Evolutionary conservation across 2,329 filamentous ascomycete genomes (phyloP).

Genomic region (Biscogniauxia mediterranea): DNA sequence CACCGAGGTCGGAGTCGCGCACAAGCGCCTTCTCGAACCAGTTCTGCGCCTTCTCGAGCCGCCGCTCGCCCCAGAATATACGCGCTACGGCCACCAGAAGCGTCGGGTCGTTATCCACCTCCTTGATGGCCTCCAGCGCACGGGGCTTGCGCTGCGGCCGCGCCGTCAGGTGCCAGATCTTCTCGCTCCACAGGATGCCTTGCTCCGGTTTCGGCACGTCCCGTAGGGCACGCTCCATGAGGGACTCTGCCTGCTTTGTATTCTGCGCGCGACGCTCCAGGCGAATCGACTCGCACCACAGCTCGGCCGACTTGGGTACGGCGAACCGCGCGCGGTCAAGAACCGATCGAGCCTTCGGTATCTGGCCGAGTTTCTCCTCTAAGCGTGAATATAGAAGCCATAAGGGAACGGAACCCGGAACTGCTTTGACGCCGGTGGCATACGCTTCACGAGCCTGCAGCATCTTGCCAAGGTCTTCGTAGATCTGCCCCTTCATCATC

Average conservation of each 20-base stretch:
- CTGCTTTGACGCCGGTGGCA: slow-evolving; percentile 81
- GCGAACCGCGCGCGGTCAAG: slow-evolving; percentile 88
- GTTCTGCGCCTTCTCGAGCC: slow-evolving; percentile 87
- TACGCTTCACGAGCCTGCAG: slow-evolving; percentile 89
- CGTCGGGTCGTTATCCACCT: slow-evolving; percentile 86
- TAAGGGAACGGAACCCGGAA: slow-evolving; percentile 77
- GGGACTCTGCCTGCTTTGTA: slow-evolving; percentile 75
- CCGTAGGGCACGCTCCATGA: slow-evolving; percentile 92
- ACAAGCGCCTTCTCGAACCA: slow-evolving; percentile 98
- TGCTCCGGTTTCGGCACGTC: slow-evolving; percentile 73
- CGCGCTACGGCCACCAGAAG: slow-evolving; percentile 90
- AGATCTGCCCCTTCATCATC: slow-evolving; percentile 99
- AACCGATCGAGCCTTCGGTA: slow-evolving; percentile 90
- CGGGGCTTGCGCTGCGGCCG: slow-evolving; percentile 90
- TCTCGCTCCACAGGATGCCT: slow-evolving; percentile 87
- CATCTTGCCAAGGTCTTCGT: slow-evolving; percentile 76
- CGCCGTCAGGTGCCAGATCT: slow-evolving; percentile 90
- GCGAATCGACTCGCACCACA: slow-evolving; percentile 93
- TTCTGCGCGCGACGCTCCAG: slow-evolving; percentile 88
- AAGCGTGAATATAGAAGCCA: slow-evolving; percentile 88
- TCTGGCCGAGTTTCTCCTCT: slow-evolving; percentile 78
- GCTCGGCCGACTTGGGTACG: slow-evolving; percentile 76
- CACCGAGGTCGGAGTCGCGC: slow-evolving; percentile 80
- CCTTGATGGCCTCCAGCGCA: slow-evolving; percentile 92
- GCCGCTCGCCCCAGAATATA: slow-evolving; percentile 93